phyloP scores from a whole-genome alignment of 2,329 filamentous ascomycete species.

The Microsporum ferrugineum region DNA sequence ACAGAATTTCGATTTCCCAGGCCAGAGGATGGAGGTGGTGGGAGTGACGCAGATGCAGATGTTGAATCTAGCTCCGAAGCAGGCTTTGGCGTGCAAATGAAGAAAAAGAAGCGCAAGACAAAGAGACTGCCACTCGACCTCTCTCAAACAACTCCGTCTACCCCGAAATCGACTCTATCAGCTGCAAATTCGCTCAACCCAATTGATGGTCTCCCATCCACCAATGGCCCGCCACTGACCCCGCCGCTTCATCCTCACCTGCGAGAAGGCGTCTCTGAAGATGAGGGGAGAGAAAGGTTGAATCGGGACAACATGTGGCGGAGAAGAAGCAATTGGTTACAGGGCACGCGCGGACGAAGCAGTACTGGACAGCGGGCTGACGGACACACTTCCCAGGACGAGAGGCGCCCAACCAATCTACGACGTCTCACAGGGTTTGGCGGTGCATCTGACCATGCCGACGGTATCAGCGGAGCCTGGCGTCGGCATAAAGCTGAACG shows the following conservation, averaged over 20 bases:
- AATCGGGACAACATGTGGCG: slow-evolving; percentile 46
- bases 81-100: slow-evolving; percentile 40
- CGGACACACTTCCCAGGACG: slow-evolving; percentile 41
- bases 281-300: slow-evolving; percentile 57
- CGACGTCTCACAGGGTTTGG: slow-evolving; percentile 54
- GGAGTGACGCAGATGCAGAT: slow-evolving; percentile 64
- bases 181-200: slow-evolving; percentile 35
- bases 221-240: slow-evolving; percentile 52
- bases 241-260: slow-evolving; percentile 36
- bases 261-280: slow-evolving; percentile 60
- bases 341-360: slow-evolving; percentile 33
- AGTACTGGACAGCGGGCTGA: slow-evolving; percentile 39
- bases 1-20: slow-evolving; percentile 42
- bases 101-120: slow-evolving; percentile 54
- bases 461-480: slow-evolving; percentile 50
- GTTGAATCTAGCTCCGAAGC: slow-evolving; percentile 82
- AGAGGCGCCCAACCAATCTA: slow-evolving; percentile 51
- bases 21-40: slow-evolving; percentile 40
- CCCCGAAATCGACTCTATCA: slow-evolving; percentile 43
- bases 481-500: slow-evolving; percentile 46
- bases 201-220: slow-evolving; percentile 30
- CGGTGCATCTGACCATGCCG: slow-evolving; percentile 50
- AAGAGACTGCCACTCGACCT: slow-evolving; percentile 46
- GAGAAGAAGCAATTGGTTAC: slow-evolving; percentile 50
- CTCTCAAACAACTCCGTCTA: slow-evolving; percentile 55